Base-by-base conservation (phyloP, 2,329 filamentous ascomycete species). In the Exophiala sideris region DNA sequence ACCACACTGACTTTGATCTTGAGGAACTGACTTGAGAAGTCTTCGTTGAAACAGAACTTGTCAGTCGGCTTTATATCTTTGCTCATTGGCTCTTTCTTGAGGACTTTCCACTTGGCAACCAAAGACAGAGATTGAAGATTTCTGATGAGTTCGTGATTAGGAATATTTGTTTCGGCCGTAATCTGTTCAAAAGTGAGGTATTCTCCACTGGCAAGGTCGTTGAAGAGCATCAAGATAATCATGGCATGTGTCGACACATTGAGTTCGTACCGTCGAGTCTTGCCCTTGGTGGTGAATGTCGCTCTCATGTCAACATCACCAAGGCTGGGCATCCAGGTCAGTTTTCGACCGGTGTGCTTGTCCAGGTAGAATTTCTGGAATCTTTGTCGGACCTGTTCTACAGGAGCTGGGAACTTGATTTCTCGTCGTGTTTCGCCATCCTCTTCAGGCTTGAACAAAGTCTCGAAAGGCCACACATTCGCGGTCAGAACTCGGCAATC, bases 231-330 rank as follows among this genome's bases (percentile, higher is more conserved):
- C 16, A 99, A 73, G 20, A 97, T 85, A 16, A 96, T 76, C 89
- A 97, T 96, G 64, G 86, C 90, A 68, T 94, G 94, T 0, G 94
- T 97, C 1, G 91, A 87, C 16, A 95, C 91, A 57, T 91, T 96
- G 51, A 99, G 77, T 65, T 99, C 94, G 66, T 97, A 92, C 34
- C 86, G 85, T 33, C 85, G 82, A 10, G 84, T 81, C 65, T 91
- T 91, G 33, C 87, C 86, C 36, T 83, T 80, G 1, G 67, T 88
- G 81, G 33, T 87, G 85, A 72, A 99, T 86, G 36, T 84, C 58
- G 89, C 94, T 54, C 87, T 86, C 63, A 99, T 80, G 67, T 97
- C 94, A 1, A 91, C 92, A 44, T 84, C 91, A 21, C 92, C 92
- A 80, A 87, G 84, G 59, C 80, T 80, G 7, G 79, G 75, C 46